Base-by-base conservation (phyloP, 176 grass and related monocot species). In the Phragmites australis region DNA sequence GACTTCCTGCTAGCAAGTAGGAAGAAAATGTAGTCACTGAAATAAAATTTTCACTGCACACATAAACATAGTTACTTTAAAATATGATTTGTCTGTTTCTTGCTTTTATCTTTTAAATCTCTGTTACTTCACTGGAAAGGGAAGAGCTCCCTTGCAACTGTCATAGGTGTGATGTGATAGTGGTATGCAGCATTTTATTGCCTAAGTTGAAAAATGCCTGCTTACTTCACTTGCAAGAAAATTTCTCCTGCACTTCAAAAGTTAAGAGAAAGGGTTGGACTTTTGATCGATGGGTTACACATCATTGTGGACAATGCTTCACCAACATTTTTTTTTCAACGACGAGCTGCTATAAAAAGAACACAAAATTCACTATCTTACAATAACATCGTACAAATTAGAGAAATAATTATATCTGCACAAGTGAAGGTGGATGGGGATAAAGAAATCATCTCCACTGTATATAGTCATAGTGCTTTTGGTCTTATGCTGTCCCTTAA, bases 241-340 rank as follows among this genome's bases (percentile, higher is more conserved):
- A 48, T 74, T 46, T 6, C 1, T 6, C 9, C n/a, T 67, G 21
- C 39, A 79, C 19, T 72, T 53, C 40, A 49, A 16, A 69, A 69
- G 82, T 76, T 27, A 76, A 68, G 19, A n/a, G 25, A 0, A 53
- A 44, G 21, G 14, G 19, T 72, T 65, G 14, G 37, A 70, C 55
- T 75, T 85, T 79, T 79, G 54, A 72, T 64, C 4, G 44, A 53
- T 85, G 68, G 26, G 26, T 12, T 53, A 65, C 37, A 80, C 57
- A 73, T 73, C 68, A 65, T 78, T 25, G 13, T 72, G 31, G 8
- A 37, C 18, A 46, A 72, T 23, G n/a, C 27, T 55, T 47, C 25
- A 65, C 39, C 56, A 65, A 14, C 1, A 48, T 16, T 12, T 83
- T 57, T 72, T 62, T 64, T 64, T 72, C 39, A 6, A 44, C 43